Base-by-base conservation (phyloP, 352 stramenopile genomes). In the Saprolegnia diclina region DNA sequence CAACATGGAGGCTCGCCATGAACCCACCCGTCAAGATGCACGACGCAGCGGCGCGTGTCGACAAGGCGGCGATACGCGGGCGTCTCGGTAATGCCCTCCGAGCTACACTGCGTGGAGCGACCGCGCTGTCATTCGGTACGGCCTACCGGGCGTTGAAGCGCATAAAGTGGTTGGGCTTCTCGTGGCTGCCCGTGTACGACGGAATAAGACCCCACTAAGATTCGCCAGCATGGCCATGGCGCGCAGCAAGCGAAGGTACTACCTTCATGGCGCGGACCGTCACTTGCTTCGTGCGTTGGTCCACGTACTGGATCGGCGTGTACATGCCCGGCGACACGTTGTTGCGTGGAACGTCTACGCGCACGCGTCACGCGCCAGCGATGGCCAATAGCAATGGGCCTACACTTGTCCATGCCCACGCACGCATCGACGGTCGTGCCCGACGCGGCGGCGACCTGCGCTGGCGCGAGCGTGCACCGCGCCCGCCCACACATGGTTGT, bases 101-200 rank as follows among this genome's bases (percentile, higher is more conserved):
- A 91, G 14, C 86, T 94, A 56, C 40, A 56, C 4, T 59, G 13
- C n/a, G 64, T 71, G 5, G 21, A 19, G 37, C 38, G 37, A 19
- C 68, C 46, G 53, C 24, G 7, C 24, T 2, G 45, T 14, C 32
- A 0, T n/a, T 55, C 45, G 42, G 3, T 3, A 48, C 48, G 4
- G 22, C 22, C 3, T 74, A 92, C 86, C 86, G 82, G 5, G 84
- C 86, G 57, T 94, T 94, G 71, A 94, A 94, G 80, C 92, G 92
- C 48, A 90, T 72, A 38, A 92, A 94, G 71, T 94, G 84, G 59
- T 94, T 84, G 48, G 85, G 81, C 64, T 87, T 91, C 19, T 71
- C 76, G 56, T 77, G 74, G 26, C 83, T 75, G 71, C 92, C 92
- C n/a, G 79, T 90, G 54, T 92, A 94, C 1, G 83, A 91, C 50